Conservation (phyloP, 257 asterid genomes). For the Cynanchum wilfordii region DNA sequence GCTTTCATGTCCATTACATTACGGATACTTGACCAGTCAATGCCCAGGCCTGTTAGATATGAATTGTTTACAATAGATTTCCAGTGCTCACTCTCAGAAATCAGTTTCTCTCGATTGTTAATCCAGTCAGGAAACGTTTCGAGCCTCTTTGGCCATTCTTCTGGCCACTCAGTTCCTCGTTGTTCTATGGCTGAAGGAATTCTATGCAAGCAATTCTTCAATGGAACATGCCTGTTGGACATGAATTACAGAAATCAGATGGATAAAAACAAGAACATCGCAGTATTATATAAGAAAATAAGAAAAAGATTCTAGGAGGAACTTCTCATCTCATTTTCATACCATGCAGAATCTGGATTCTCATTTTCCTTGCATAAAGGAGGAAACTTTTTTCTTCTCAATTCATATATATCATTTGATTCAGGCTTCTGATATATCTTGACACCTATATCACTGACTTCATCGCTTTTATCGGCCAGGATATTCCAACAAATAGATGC, state of each 20-base stretch:
- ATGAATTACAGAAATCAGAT: constrained; percentile 9
- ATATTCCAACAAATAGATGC: constrained; percentile 92
- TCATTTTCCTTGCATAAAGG: constrained; percentile 83
- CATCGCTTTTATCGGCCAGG: constrained; percentile 86
- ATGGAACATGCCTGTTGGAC: constrained; percentile 52
- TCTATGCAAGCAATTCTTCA: constrained; percentile 60
- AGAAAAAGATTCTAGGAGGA: background rate
- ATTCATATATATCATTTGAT: constrained; percentile 57
- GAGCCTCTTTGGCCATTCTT: constrained; percentile 92
- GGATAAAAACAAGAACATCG: background rate
- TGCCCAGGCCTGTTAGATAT: constrained; percentile 70
- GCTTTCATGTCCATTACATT: constrained; percentile 97
- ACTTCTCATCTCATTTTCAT: constrained; percentile 22
- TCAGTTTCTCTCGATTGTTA: constrained; percentile 57
- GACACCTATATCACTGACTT: constrained; percentile 70
- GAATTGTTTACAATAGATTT: constrained; percentile 70
- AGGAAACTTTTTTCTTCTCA: constrained; percentile 75
- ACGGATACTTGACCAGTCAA: constrained; percentile 76
- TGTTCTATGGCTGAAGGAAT: constrained; percentile 82
- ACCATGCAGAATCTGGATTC: constrained; percentile 96
- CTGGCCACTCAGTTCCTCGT: constrained; percentile 97
- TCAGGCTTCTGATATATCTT: constrained; percentile 91
- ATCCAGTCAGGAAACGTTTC: constrained; percentile 84
- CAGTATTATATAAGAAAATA: background rate
- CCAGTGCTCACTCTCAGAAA: constrained; percentile 78